Base-by-base conservation (phyloP, 306 rosid genomes). In the Pyrus bretschneideri region DNA sequence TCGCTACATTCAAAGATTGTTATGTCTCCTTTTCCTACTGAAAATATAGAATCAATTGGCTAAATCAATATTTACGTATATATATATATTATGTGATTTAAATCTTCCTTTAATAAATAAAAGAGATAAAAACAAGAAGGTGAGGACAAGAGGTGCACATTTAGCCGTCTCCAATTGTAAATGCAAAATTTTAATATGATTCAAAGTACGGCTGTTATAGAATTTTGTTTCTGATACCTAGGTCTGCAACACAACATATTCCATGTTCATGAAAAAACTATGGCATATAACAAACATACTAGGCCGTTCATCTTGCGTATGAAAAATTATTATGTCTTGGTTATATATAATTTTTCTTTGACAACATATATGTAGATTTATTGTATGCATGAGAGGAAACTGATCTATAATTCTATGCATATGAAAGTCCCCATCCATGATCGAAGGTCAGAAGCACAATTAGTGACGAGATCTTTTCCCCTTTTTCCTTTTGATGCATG, bases 201-300 rank as follows among this genome's bases (percentile, higher is more conserved):
- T 14, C 46, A n/a, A 14, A 62, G 60, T 27, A 25, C 22, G 70
- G 61, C 63, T 62, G 70, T 27, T 27, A 18, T 2, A 22, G 19
- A 27, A 27, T 73, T 51, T 73, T 40, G 59, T 69, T 42, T 40
- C 11, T 60, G 59, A 10, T 72, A 18, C 44, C 6, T 42, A 25
- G 69, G 69, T 69, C 30, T 73, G 69, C 77, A 73, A 60, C 40
- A 60, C 42, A 25, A 42, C 59, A 40, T 58, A 73, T 73, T 59
- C 57, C 25, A 59, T 17, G 27, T 40, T 33, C 45, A n/a, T 6
- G 18, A 44, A 58, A 33, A 70, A 7, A 14, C 9, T 12, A 4
- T 23, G 9, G 17, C 52, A 45, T 22, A 58, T 73, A 15, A 38
- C 17, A 57, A 21, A 3, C 2, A 0, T n/a, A 57, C 10, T 57